These are phyloP conservation scores for Hypoxylon sp. DNA, from an alignment of 2,329 filamentous ascomycete genomes.

Conservation along the genomic window DNA sequence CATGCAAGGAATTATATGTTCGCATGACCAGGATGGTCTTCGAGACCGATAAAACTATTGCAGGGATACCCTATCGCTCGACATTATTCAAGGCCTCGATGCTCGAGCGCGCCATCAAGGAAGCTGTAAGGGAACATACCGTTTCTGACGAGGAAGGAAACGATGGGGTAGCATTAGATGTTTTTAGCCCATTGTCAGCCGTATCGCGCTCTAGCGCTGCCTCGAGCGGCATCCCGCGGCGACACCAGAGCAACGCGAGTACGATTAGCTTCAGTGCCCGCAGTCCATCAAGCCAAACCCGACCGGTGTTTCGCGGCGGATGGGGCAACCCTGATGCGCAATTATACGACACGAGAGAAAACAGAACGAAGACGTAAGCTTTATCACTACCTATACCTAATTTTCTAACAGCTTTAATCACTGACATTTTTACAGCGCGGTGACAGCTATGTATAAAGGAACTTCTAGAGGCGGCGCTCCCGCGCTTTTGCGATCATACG, in stretches of 20 bases:
- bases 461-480: slow-evolving; percentile 77
- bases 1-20: slow-evolving; percentile 97
- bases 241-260: slow-evolving; percentile 85
- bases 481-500: slow-evolving; percentile 89
- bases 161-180: slow-evolving; percentile 68
- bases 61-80: slow-evolving; percentile 92
- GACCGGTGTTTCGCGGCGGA: slow-evolving; percentile 68
- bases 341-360: slow-evolving; percentile 89
- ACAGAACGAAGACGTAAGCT: slow-evolving; percentile 88
- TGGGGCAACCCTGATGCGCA: slow-evolving; percentile 88
- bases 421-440: slow-evolving; percentile 73
- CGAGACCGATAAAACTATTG: slow-evolving; percentile 97
- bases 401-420: slow-evolving; percentile 22
- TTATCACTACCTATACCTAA: not conserved
- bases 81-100: slow-evolving; percentile 98
- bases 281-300: slow-evolving; percentile 70
- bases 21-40: slow-evolving; percentile 95
- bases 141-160: slow-evolving; percentile 86
- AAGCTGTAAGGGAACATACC: slow-evolving; percentile 89
- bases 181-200: slow-evolving; percentile 60
- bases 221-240: slow-evolving; percentile 60
- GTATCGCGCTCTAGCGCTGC: slow-evolving; percentile 61
- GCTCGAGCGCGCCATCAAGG: slow-evolving; percentile 92
- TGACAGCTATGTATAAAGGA: slow-evolving; percentile 92
- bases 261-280: slow-evolving; percentile 84